These are phyloP conservation scores for Zalaria sp. DNA, from an alignment of 2,329 filamentous ascomycete species.

Conservation along the genomic window DNA sequence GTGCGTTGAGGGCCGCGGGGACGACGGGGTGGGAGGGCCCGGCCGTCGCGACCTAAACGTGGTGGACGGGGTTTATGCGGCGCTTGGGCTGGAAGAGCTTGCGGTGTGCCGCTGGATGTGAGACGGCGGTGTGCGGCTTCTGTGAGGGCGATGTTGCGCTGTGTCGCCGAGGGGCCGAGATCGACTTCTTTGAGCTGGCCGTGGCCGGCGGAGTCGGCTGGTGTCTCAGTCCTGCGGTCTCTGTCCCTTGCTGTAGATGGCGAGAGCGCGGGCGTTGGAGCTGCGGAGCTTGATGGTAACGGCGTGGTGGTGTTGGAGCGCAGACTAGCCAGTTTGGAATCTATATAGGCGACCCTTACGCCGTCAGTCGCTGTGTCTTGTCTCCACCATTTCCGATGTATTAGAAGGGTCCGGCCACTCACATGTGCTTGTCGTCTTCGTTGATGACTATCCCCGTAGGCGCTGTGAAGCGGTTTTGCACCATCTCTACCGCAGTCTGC, in stretches of 20 bases:
- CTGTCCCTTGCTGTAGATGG: neutral
- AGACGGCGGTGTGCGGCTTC: neutral
- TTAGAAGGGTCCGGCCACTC: constrained; percentile 27
- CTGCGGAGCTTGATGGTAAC: neutral
- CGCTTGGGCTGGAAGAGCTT: constrained; percentile 1
- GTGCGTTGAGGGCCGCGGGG: constrained; percentile 4
- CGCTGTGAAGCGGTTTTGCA: constrained; percentile 49
- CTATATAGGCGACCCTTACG: constrained; percentile 74
- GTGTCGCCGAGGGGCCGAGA: neutral
- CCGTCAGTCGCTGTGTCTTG: constrained; percentile 42
- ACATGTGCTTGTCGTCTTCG: constrained; percentile 62
- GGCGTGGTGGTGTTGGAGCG: constrained; percentile 8
- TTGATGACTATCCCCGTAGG: constrained; percentile 57
- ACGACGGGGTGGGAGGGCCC: constrained; percentile 1
- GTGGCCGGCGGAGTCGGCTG: neutral
- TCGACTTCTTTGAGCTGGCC: constrained; percentile 3
- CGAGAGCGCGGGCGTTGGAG: neutral
- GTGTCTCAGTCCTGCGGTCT: neutral
- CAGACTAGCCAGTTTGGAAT: constrained; percentile 57
- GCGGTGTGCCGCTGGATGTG: neutral
- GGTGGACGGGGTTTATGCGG: constrained; percentile 2
- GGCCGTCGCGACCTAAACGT: constrained; percentile 2
- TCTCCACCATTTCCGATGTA: neutral
- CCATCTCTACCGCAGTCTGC: constrained; percentile 23
- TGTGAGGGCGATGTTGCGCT: neutral